These are phyloP conservation scores for Stagonosporopsis rhizophila DNA, from an alignment of 2,329 filamentous ascomycete genomes.

Conservation along the genomic window DNA sequence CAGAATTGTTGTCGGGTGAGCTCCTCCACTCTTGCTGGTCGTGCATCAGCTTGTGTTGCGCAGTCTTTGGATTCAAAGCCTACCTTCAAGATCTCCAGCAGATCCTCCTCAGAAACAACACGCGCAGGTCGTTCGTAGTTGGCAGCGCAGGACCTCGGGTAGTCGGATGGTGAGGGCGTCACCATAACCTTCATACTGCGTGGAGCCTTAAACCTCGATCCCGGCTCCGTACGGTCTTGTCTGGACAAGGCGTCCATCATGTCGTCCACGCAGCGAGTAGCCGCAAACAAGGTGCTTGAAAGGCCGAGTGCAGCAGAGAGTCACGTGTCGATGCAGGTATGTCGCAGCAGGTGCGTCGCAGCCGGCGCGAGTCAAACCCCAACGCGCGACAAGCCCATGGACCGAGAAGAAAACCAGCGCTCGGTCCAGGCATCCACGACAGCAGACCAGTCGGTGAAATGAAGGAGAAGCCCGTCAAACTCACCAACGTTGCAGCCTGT, in stretches of 20 bases:
- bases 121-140: slow-evolving; percentile 20
- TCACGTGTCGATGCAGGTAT: background rate
- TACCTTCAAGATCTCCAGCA: slow-evolving; percentile 19
- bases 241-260: background rate
- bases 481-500: no score
- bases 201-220: background rate
- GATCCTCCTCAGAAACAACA: slow-evolving; percentile 15
- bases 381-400: no score
- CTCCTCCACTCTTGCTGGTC: background rate
- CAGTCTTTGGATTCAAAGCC: background rate
- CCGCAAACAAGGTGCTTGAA: no score
- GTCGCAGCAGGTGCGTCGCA: no score
- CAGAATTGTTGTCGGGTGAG: background rate
- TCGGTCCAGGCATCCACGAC: no score
- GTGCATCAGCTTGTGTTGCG: background rate
- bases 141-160: slow-evolving; percentile 20
- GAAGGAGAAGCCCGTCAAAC: no score
- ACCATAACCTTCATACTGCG: background rate
- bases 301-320: background rate
- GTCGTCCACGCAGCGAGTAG: background rate
- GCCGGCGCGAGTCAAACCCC: no score
- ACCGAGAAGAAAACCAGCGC: no score
- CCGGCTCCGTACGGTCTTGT: background rate
- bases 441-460: background rate
- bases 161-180: slow-evolving; percentile 6